phyloP scores from a whole-genome alignment of 2,329 filamentous ascomycete species.

The Colletotrichum sp. region DNA sequence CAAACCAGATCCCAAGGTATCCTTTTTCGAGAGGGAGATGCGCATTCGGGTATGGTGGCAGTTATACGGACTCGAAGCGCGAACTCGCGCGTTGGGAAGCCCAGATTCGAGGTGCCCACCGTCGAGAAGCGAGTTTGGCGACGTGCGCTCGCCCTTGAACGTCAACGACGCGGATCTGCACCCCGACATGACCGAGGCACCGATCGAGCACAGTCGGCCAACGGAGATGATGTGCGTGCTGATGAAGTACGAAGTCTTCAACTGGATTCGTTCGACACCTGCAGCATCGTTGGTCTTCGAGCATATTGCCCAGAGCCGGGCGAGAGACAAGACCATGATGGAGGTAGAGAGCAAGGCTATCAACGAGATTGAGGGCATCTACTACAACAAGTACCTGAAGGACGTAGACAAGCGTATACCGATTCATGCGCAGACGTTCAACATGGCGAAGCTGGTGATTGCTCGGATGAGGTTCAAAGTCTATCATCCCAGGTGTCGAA shows the following conservation, averaged over 20 bases:
- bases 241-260: slow-evolving; percentile 34
- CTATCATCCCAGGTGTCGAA: slow-evolving; percentile 29
- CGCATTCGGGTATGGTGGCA: slow-evolving; percentile 33
- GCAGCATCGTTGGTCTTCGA: slow-evolving; percentile 25
- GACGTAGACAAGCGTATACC: slow-evolving; percentile 32
- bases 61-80: slow-evolving; percentile 24
- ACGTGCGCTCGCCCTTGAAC: slow-evolving; percentile 59
- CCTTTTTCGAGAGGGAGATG: slow-evolving; percentile 31
- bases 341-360: slow-evolving; percentile 27
- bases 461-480: slow-evolving; percentile 33
- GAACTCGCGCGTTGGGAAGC: slow-evolving; percentile 11
- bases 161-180: slow-evolving; percentile 59
- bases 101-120: not conserved
- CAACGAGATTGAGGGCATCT: slow-evolving; percentile 30
- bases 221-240: slow-evolving; percentile 58
- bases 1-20: slow-evolving; percentile 13
- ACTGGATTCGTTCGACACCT: slow-evolving; percentile 29
- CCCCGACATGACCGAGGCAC: slow-evolving; percentile 53
- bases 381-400: slow-evolving; percentile 23
- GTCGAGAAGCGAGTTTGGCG: slow-evolving; percentile 22
- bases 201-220: slow-evolving; percentile 49
- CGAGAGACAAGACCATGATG: not conserved
- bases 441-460: slow-evolving; percentile 27
- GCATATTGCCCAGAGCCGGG: not conserved
- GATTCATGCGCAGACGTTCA: slow-evolving; percentile 26